phyloP scores from a whole-genome alignment of 2,329 filamentous ascomycete genomes.

The Thielaviopsis populi region DNA sequence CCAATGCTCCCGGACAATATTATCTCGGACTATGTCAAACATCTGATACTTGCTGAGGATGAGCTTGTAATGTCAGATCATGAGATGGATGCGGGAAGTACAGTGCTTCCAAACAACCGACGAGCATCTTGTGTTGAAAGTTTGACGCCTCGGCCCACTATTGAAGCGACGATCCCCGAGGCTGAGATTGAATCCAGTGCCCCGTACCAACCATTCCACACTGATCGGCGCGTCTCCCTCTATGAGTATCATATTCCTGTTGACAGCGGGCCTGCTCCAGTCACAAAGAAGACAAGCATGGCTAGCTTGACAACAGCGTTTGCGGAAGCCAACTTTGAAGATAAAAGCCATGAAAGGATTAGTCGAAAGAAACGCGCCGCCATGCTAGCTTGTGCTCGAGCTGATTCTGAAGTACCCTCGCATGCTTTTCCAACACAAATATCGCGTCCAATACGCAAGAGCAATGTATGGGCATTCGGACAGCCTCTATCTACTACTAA shows the following conservation, averaged over 20 bases:
- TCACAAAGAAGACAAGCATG: not conserved
- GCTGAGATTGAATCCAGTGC: constrained; percentile 93
- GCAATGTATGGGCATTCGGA: constrained; percentile 43
- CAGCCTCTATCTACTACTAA: constrained; percentile 35
- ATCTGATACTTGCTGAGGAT: constrained; percentile 24
- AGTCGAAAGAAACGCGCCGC: constrained; percentile 19
- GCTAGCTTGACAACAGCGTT: not conserved
- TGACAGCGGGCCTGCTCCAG: not conserved
- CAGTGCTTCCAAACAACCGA: constrained; percentile 34
- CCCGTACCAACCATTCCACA: constrained; percentile 91
- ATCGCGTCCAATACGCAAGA: not conserved
- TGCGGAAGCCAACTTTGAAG: constrained; percentile 28
- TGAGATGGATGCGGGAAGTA: constrained; percentile 39
- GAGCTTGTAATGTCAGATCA: constrained; percentile 38
- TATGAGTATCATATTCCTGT: constrained; percentile 39
- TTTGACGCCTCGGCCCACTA: constrained; percentile 26
- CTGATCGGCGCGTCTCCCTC: constrained; percentile 68
- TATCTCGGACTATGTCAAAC: constrained; percentile 18
- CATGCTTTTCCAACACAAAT: not conserved
- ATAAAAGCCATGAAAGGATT: constrained; percentile 27
- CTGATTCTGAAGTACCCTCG: not conserved
- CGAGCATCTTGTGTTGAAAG: not conserved
- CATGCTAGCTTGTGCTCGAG: not conserved
- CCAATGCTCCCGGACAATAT: constrained; percentile 45
- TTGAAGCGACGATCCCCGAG: constrained; percentile 51